A percentile compares a stretch with the other conserved stretches of the same genome.
Evolutionary conservation across 371 early-diverging fungal genomes (phyloP).

Genomic region (Apophysomyces ossiformis): DNA sequence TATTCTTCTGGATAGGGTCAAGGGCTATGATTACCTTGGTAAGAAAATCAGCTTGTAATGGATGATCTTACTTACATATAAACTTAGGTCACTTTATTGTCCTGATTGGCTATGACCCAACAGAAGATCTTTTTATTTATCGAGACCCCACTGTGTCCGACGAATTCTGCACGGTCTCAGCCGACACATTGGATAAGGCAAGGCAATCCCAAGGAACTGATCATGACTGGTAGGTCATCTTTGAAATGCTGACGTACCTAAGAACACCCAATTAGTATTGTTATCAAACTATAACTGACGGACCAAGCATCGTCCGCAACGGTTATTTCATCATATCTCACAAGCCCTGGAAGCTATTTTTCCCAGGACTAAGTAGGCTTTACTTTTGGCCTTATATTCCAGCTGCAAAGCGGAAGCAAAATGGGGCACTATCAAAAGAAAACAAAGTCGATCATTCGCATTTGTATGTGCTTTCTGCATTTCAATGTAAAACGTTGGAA

Average conservation of each 20-base stretch:
- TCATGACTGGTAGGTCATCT: constrained; percentile 62
- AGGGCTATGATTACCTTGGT: constrained; percentile 13
- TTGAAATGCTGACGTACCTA: neutral
- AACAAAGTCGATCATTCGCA: no score
- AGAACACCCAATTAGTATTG: neutral
- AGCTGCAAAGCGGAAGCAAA: no score
- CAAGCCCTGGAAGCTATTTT: no score
- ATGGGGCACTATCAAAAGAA: no score
- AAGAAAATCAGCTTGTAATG: no score
- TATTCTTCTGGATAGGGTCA: constrained; percentile 39
- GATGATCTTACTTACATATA: neutral
- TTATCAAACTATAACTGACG: neutral
- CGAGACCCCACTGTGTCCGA: constrained; percentile 73
- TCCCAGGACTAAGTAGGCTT: no score
- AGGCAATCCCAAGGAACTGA: constrained; percentile 70
- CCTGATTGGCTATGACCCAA: constrained; percentile 72
- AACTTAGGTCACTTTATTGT: constrained; percentile 73
- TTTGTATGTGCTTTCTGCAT: no score
- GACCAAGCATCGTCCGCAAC: no score
- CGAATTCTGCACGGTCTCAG: constrained; percentile 63
- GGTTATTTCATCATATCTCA: no score
- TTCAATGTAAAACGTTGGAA: no score
- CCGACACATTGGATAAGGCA: constrained; percentile 65
- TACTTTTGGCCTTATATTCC: no score
- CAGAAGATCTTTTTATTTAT: constrained; percentile 69